Evolutionary conservation across 805 yeast species (phyloP).

Genomic region (Candida stauntonica): DNA sequence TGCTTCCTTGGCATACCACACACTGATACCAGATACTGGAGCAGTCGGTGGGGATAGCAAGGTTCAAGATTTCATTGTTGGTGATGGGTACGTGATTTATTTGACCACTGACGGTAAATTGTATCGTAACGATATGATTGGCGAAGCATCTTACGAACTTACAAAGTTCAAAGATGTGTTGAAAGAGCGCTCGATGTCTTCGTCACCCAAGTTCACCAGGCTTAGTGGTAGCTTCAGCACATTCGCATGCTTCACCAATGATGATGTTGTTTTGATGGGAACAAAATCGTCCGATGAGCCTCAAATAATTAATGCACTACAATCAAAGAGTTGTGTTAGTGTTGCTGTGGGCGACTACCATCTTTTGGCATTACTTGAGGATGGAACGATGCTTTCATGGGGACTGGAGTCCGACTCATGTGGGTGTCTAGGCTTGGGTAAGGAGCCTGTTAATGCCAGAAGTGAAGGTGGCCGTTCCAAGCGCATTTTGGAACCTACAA

Average conservation of each 20-base stretch:
- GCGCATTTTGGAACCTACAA: slow-evolving; percentile 40
- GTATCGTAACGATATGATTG: slow-evolving; percentile 21
- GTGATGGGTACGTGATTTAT: slow-evolving; percentile 49
- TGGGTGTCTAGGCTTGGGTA: slow-evolving; percentile 72
- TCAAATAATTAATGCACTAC: slow-evolving; percentile 36
- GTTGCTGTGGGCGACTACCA: slow-evolving; percentile 74
- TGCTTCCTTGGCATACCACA: slow-evolving; percentile 36
- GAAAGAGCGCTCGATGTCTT: slow-evolving; percentile 15
- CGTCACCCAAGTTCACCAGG: slow-evolving; percentile 38
- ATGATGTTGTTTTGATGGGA: slow-evolving; percentile 30
- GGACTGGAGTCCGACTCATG: slow-evolving; percentile 58
- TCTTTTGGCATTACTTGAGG: slow-evolving; percentile 51
- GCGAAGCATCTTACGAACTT: slow-evolving; percentile 23
- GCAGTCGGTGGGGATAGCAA: slow-evolving; percentile 29
- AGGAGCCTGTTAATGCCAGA: slow-evolving; percentile 17
- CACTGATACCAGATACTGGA: slow-evolving; percentile 39
- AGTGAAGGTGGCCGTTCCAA: slow-evolving; percentile 13
- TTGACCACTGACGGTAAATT: slow-evolving; percentile 40
- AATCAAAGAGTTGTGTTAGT: slow-evolving; percentile 45
- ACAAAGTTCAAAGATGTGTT: slow-evolving; percentile 33
- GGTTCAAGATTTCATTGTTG: slow-evolving; percentile 51
- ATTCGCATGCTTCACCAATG: slow-evolving; percentile 53
- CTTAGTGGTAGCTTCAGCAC: slow-evolving; percentile 50
- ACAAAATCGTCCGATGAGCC: slow-evolving; percentile 29
- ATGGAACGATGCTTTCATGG: slow-evolving; percentile 61